Conservation (phyloP, 371 early-diverging fungal species). For the Parasitella parasitica region DNA sequence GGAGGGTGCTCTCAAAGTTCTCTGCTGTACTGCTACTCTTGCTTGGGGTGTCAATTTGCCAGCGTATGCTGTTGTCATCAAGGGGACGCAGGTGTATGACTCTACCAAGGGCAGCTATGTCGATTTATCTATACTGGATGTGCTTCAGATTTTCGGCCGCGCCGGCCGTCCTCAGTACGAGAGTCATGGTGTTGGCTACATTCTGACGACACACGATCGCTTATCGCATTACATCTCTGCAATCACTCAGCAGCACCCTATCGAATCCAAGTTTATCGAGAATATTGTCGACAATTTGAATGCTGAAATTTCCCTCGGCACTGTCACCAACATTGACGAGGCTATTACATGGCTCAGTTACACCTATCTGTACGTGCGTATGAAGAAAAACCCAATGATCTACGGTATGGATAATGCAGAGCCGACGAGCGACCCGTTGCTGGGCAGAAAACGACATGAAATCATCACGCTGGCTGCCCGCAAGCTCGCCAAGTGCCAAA, state of each 20-base stretch:
- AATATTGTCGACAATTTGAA: constrained; percentile 93
- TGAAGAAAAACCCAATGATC: constrained; percentile 91
- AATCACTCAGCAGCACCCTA: constrained; percentile 96
- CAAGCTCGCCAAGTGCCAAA: constrained; percentile 80
- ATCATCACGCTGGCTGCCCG: constrained; percentile 75
- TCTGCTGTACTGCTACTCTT: constrained; percentile 98
- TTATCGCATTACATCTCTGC: constrained; percentile 90
- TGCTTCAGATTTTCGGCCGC: constrained; percentile 99
- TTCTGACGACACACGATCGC: constrained; percentile 90
- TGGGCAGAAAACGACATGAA: constrained; percentile 75
- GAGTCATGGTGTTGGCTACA: constrained; percentile 87
- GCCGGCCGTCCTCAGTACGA: constrained; percentile 99
- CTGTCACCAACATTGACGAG: constrained; percentile 91
- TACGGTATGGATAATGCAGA: constrained; percentile 87
- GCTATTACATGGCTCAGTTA: constrained; percentile 97
- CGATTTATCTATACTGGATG: constrained; percentile 94
- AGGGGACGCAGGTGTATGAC: constrained; percentile 98
- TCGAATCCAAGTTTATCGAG: constrained; percentile 93
- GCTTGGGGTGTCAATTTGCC: constrained; percentile 99
- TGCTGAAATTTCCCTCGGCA: constrained; percentile 96
- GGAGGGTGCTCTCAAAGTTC: constrained; percentile 83
- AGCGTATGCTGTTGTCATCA: constrained; percentile 98
- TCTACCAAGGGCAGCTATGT: constrained; percentile 90
- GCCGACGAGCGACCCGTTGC: constrained; percentile 73
- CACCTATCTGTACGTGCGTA: constrained; percentile 97